Conservation (phyloP, 2,329 filamentous ascomycete species). For the Ceratocystis ficicola region DNA sequence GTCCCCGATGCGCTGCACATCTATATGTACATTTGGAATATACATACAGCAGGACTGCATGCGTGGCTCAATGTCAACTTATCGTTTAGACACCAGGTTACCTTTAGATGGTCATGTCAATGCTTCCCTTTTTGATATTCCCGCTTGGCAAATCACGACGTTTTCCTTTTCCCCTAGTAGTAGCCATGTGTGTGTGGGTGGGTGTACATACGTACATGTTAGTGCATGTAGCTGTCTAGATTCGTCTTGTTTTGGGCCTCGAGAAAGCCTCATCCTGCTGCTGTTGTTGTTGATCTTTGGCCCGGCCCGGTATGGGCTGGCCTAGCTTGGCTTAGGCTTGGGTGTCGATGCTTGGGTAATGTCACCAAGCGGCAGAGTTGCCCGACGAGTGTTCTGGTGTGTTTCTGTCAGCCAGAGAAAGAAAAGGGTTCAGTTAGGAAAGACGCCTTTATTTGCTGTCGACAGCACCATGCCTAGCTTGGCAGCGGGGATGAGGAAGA, state of each 20-base stretch:
- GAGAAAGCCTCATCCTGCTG: not conserved
- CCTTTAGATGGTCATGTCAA: not conserved
- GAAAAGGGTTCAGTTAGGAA: not conserved
- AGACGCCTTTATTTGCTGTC: too few species aligned
- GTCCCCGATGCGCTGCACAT: constrained; percentile 4
- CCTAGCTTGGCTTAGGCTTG: not conserved
- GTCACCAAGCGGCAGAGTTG: not conserved
- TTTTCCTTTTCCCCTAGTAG: not conserved
- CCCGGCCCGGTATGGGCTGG: not conserved
- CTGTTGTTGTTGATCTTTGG: not conserved
- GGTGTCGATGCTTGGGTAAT: not conserved
- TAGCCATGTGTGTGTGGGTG: not conserved
- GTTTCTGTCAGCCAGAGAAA: not conserved
- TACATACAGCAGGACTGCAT: not conserved
- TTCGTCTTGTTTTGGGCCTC: not conserved
- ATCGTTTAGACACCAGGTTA: constrained; percentile 8
- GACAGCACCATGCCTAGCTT: too few species aligned
- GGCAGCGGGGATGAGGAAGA: too few species aligned
- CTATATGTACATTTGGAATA: constrained; percentile 6
- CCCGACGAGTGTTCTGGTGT: not conserved
- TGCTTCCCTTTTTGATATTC: not conserved
- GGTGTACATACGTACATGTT: not conserved
- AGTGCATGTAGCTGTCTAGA: constrained; percentile 3
- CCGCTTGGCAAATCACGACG: not conserved
- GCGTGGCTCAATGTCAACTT: constrained; percentile 8